Conservation (phyloP, 371 early-diverging fungal genomes). For the Homolaphlyctis polyrhiza region DNA sequence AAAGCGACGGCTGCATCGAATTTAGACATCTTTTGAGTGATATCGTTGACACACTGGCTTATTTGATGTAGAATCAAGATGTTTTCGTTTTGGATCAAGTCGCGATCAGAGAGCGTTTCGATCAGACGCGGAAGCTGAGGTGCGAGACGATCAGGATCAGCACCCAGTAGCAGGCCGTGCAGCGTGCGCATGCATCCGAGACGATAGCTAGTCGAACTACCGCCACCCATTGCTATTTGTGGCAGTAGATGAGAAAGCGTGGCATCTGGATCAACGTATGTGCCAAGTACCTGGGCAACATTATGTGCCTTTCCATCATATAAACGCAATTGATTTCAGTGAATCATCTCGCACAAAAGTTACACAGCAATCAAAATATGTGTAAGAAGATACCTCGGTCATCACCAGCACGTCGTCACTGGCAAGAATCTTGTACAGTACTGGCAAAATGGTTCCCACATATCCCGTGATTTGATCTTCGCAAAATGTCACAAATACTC, state of each 20-base stretch:
- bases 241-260: slow-evolving; percentile 24
- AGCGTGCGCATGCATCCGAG: slow-evolving; percentile 32
- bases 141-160: slow-evolving; percentile 5
- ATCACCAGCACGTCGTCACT: slow-evolving; percentile 36
- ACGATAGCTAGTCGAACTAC: slow-evolving; percentile 21
- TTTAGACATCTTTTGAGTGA: slow-evolving; percentile 16
- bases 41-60: slow-evolving; percentile 19
- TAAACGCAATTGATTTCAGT: no score
- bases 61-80: slow-evolving; percentile 27
- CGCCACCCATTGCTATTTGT: slow-evolving; percentile 22
- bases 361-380: background rate
- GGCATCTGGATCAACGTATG: slow-evolving; percentile 32
- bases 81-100: slow-evolving; percentile 33
- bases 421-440: slow-evolving; percentile 29
- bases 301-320: no score
- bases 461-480: slow-evolving; percentile 48
- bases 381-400: slow-evolving; percentile 14
- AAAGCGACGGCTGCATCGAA: slow-evolving; percentile 11
- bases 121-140: slow-evolving; percentile 10
- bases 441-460: slow-evolving; percentile 32
- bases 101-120: slow-evolving; percentile 21
- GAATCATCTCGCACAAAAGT: no score
- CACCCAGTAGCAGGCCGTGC: slow-evolving; percentile 20
- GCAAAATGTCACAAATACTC: slow-evolving; percentile 24
- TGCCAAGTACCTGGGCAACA: slow-evolving; percentile 26